phyloP scores from a whole-genome alignment of 305 asterid genomes.

The Plantago lanceolata region DNA sequence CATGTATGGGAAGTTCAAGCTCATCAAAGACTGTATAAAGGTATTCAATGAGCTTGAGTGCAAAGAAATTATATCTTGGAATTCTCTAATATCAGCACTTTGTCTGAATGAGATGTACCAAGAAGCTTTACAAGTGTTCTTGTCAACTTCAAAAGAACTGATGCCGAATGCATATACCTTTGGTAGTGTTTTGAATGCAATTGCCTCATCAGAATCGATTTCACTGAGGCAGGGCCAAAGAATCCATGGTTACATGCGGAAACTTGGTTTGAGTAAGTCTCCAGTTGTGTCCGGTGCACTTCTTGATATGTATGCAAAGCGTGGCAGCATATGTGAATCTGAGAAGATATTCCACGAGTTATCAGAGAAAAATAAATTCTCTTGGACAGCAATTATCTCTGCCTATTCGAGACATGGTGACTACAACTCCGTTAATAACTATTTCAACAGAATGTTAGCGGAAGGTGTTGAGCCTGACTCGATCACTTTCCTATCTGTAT shows the following conservation, averaged over 20 bases:
- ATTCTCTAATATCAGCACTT: slow-evolving; percentile 68
- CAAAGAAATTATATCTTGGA: slow-evolving; percentile 67
- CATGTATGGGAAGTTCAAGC: slow-evolving; percentile 72
- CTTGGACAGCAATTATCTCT: slow-evolving; percentile 84
- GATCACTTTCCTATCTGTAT: slow-evolving; percentile 67
- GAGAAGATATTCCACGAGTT: slow-evolving; percentile 49
- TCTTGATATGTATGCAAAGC: slow-evolving; percentile 87
- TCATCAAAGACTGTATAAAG: slow-evolving; percentile 41
- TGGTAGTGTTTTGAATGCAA: slow-evolving; percentile 68
- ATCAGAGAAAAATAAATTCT: slow-evolving; percentile 44
- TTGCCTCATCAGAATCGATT: slow-evolving; percentile 70
- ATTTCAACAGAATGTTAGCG: slow-evolving; percentile 53
- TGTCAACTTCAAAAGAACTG: slow-evolving; percentile 37
- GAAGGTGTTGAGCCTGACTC: slow-evolving; percentile 64
- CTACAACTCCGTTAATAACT: slow-evolving; percentile 58
- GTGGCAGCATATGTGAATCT: slow-evolving; percentile 74
- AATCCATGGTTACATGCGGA: slow-evolving; percentile 48
- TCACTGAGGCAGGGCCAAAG: slow-evolving; percentile 65
- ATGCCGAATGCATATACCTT: slow-evolving; percentile 68
- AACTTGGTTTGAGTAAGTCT: slow-evolving; percentile 47
- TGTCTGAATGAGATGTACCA: slow-evolving; percentile 63
- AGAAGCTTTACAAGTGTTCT: slow-evolving; percentile 61
- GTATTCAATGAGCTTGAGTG: slow-evolving; percentile 54
- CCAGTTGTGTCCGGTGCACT: slow-evolving; percentile 65
- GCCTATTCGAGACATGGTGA: slow-evolving; percentile 81